A percentile compares a stretch with the other conserved stretches of the same genome.
Evolutionary conservation across 140 eudicot species (phyloP).

Genomic region (Senecio squalidus): DNA sequence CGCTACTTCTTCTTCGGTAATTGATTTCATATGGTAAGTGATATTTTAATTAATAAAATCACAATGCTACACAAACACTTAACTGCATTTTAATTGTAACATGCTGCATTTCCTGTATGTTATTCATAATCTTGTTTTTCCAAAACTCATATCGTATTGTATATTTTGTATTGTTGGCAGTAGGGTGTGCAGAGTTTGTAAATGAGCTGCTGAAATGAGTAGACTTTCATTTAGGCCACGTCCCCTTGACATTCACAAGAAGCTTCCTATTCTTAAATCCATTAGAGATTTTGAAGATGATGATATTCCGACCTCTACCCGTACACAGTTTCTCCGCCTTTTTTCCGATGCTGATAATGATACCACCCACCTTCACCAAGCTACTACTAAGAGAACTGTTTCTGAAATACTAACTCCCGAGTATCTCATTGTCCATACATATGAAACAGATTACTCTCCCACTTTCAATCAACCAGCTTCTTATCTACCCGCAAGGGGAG

Average conservation of each 20-base stretch:
- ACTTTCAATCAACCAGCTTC: constrained; percentile 82
- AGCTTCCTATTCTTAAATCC: constrained; percentile 77
- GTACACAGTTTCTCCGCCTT: constrained; percentile 72
- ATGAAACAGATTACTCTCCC: constrained; percentile 86
- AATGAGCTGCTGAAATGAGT: constrained; percentile 68
- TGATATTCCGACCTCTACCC: constrained; percentile 64
- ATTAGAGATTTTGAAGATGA: constrained; percentile 84
- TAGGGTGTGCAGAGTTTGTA: background rate
- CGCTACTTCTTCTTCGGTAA: too few relatives aligned
- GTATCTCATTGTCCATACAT: constrained; percentile 73
- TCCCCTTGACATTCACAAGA: constrained; percentile 77
- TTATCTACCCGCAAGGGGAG: constrained; percentile 92
- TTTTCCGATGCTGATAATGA: constrained; percentile 75
- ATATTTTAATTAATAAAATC: too few relatives aligned
- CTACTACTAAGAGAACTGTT: constrained; percentile 54
- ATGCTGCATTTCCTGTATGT: too few relatives aligned
- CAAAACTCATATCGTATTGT: too few relatives aligned
- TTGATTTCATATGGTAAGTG: too few relatives aligned
- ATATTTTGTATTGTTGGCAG: background rate
- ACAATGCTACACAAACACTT: too few relatives aligned
- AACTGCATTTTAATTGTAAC: too few relatives aligned
- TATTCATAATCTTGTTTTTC: too few relatives aligned
- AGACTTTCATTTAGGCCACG: constrained; percentile 82
- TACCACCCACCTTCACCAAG: constrained; percentile 55
- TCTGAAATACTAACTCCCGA: constrained; percentile 92